phyloP scores from a whole-genome alignment of 73 alveolate species.

The Blepharisma stoltei region DNA sequence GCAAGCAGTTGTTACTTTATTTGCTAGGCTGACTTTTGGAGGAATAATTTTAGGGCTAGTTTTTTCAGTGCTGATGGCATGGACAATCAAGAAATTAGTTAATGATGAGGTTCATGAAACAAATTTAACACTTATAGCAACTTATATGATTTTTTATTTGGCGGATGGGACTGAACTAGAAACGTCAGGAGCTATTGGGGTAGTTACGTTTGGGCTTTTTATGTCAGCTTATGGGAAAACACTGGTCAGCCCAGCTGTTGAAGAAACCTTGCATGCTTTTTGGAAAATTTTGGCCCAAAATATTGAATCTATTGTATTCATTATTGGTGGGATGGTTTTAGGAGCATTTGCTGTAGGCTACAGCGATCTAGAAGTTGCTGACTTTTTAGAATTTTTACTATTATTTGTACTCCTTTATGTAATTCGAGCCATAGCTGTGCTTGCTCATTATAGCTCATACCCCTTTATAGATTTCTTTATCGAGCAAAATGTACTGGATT shows the following conservation, averaged over 20 bases:
- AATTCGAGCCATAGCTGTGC: constrained; percentile 12
- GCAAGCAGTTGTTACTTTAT: not conserved
- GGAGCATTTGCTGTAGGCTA: not conserved
- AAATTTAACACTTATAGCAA: not conserved
- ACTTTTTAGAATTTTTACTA: not conserved
- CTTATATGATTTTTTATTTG: not conserved
- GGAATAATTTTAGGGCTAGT: constrained; percentile 11
- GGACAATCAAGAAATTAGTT: not conserved
- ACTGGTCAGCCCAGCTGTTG: not conserved
- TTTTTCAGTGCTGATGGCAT: not conserved
- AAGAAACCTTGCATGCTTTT: not conserved
- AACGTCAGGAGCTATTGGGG: constrained; percentile 4
- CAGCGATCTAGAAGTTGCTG: not conserved
- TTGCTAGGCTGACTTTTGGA: not conserved
- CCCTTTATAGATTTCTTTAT: too few species aligned
- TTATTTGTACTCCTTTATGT: not conserved
- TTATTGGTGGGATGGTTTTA: not conserved
- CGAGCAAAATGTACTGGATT: too few species aligned
- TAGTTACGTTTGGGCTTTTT: not conserved
- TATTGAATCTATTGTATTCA: not conserved
- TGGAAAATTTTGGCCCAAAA: not conserved
- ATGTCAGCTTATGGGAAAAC: constrained; percentile 21
- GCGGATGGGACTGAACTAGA: not conserved
- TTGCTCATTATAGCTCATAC: too few species aligned
- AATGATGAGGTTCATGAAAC: constrained; percentile 7